Evolutionary conservation across 1,284 basidiomycete species (phyloP), one percentile per base, ranked within the genome.

Genomic region (Ceratobasidium papillatum): DNA sequence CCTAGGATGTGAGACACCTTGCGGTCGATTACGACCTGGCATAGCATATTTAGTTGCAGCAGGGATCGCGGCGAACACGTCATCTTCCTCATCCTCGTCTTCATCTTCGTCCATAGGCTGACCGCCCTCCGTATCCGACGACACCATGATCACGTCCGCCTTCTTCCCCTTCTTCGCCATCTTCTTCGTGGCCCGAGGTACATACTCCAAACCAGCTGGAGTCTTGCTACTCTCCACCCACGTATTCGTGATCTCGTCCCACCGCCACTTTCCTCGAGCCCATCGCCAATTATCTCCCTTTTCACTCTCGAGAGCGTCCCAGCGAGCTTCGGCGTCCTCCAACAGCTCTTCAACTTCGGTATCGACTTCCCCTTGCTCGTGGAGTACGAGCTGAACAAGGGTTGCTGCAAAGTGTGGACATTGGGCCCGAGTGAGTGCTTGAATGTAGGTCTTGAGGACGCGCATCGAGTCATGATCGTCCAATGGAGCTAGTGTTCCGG

Each of bases 221-320:
- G 38, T 22, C 32, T 73, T 62, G 41, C 36, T 62, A 43, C 32
- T 45, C 32, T 73, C 69, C 30, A 73, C 58, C 69, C 58, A 73
- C 1, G 58, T 73, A 22, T 73, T 73, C 43, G 58, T 73, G 34
- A 73, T 73, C 47, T 73, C 69, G 22, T 73, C 69, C 69, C 69
- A 73, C 30, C 69, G 22, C 69, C 69, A 62, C 14, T 36, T 45
- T 1, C 4, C 22, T 14, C 69, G 69, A 14, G 69, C 58, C 69
- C 69, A 73, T 62, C 47, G 32, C 58, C 69, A 73, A 8, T 47
- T 47, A 43, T 51, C 58, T n/a, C n/a, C n/a, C n/a, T n/a, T n/a
- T 19, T 41, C 47, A 11, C n/a, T 22, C 27, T 58, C 66, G 17
- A 62, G 30, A 7, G 12, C 27, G 2, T 52, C 69, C 69, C 69